Base-by-base conservation (phyloP, 2,329 filamentous ascomycete species). In the Lachnellula arida region DNA sequence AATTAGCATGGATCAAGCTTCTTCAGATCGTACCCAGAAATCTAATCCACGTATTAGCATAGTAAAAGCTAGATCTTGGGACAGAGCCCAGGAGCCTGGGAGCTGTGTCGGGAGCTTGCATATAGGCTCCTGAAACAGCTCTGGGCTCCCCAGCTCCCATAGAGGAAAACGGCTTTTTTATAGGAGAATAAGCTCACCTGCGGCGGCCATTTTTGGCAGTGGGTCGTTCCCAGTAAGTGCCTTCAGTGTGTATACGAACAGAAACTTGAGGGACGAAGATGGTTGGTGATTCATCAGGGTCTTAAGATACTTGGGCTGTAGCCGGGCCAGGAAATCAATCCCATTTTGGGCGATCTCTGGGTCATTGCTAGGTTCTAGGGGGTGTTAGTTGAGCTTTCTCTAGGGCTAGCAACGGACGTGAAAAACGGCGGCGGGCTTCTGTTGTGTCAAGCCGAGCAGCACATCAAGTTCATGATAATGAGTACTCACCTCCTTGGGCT, bases 311-410 rank as follows among this genome's bases (percentile, higher is more conserved):
- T 81, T 82, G 9, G 77, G 76, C 58, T 89, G 73, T 51, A 91
- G 75, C 25, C 82, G 81, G 53, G 82, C 81, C 8, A 87, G 75
- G 56, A 93, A 85, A 53, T 91, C 87, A 49, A 93, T 86, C 49
- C 85, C 85, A 55, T 85, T 84, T 60, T 92, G 86, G 1, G 88
- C 77, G 11, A 93, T 76, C 60, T 91, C 88, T 0, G 84, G 81
- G 57, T 93, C 89, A 46, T 80, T 79, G 9, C 81, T 80, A 49
- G 82, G 82, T 46, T 79, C 78, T 76, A 51, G 12, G 22, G 23
- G 44, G 28, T 15, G 32, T 63, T 51, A 63, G 59, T 15, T 25
- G 34, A 37, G 43, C 22, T 22, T 12, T 32, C 28, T 32, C 9
- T 32, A 9, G 9, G 9, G 9, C 28, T 12, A 12, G 28, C 8